Evolutionary conservation across 768 basidiomycete species (phyloP), one percentile per base, ranked within the genome.

Genomic region (Naganishia randhawae): DNA sequence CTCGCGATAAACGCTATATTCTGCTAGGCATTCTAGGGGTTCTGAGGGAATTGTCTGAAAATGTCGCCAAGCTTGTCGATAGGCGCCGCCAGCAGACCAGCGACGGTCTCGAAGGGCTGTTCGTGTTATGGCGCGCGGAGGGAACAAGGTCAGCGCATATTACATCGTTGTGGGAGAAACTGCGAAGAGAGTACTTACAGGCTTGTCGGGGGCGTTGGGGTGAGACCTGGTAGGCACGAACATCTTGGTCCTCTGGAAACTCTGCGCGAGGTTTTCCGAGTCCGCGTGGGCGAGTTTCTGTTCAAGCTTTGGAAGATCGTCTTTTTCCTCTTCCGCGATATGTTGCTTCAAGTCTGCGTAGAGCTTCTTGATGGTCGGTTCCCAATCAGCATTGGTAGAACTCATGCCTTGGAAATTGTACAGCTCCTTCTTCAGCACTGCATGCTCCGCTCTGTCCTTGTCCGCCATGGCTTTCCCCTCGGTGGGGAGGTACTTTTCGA

Each of bases 31-130:
- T n/a, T n/a, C 53, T 35, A 54, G 32, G 53, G 53, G 8, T 72
- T 66, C 51, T 69, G 48, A 3, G 71, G 71, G 71, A 72, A 72
- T 31, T 53, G 14, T 29, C 71, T 50, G 39, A 72, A 69, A 17
- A 72, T 65, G 35, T 72, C 71, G 41, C 66, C 69, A 16, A 72
- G 69, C 55, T 69, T 69, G 50, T 72, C 71, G 19, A 72, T 67
- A 9, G 71, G 71, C 2, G 71, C 69, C 4, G 66, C 57, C 27
- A 72, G 57, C 11, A 72, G 42, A 1, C 71, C 71, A 6, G 32
- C 66, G n/a, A 68, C 69, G 17, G 71, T 72, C 62, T 72, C 71
- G 63, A 70, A 72, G 22, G 71, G 71, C 71, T n/a, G n/a, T n/a
- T n/a, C n/a, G n/a, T n/a, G n/a, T n/a, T 72, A 42, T 50, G 3